These are phyloP conservation scores for Alternaria arbusti DNA, from an alignment of 2,329 filamentous ascomycete genomes.

Conservation along the genomic window DNA sequence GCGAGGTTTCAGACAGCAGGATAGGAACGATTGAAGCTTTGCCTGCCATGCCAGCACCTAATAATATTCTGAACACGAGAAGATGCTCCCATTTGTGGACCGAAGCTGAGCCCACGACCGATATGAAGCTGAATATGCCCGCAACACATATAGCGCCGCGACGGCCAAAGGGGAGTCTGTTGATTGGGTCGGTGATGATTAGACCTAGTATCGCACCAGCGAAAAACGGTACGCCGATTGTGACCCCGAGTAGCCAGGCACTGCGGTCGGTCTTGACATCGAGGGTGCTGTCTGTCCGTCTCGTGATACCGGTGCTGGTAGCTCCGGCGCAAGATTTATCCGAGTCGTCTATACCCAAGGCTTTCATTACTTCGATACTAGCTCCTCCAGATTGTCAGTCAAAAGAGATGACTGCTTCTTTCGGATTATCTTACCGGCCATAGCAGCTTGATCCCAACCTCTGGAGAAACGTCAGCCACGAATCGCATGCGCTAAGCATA, in stretches of 20 bases:
- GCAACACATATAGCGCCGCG: neutral
- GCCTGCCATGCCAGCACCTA: neutral
- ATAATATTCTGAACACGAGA: neutral
- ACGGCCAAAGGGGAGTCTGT: neutral
- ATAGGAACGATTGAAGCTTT: neutral
- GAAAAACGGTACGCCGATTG: neutral
- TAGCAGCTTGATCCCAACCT: neutral
- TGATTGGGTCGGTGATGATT: neutral
- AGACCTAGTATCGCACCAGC: neutral
- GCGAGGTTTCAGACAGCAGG: neutral
- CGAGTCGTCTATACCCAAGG: too few species aligned
- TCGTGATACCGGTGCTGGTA: too few species aligned
- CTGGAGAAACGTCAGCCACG: neutral
- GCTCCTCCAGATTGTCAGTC: neutral
- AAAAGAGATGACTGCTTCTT: neutral
- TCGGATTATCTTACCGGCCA: neutral
- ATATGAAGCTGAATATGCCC: neutral
- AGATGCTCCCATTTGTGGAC: neutral
- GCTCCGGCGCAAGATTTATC: too few species aligned
- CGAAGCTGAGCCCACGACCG: neutral
- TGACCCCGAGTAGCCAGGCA: neutral
- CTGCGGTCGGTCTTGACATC: too few species aligned
- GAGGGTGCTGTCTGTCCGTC: too few species aligned
- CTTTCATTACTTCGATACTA: neutral
- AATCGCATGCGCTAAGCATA: too few species aligned